A percentile compares a stretch with the other conserved stretches of the same genome.
Evolutionary conservation across 768 basidiomycete species (phyloP).

Genomic region (Mycena amicta): DNA sequence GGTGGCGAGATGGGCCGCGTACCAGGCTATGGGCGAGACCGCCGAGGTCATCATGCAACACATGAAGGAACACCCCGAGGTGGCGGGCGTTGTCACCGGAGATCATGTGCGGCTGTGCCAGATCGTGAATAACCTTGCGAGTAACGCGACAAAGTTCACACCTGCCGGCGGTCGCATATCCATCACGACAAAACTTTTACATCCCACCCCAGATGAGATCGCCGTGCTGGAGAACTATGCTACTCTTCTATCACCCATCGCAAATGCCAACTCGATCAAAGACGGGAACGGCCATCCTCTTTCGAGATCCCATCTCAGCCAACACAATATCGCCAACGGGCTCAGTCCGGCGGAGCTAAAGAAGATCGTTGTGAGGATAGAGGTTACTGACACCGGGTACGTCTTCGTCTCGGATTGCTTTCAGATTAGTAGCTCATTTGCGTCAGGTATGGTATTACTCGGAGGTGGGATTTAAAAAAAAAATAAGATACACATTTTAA

Average conservation of each 20-base stretch:
- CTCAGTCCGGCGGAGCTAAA: conserved; percentile 47
- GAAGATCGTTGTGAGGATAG: conserved; percentile 80
- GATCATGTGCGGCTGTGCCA: conserved; percentile 83
- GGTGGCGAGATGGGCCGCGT: conserved; percentile 62
- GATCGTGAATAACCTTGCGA: conserved; percentile 82
- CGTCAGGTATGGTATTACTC: conserved; percentile 44
- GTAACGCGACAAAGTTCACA: conserved; percentile 83
- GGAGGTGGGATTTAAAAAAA: too few species aligned
- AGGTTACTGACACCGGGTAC: conserved; percentile 75
- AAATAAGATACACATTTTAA: too few species aligned
- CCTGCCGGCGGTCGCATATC: conserved; percentile 66
- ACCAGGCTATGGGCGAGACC: conserved; percentile 59
- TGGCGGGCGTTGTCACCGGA: conserved; percentile 75
- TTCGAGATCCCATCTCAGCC: conserved; percentile 44
- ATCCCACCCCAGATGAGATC: conserved; percentile 17
- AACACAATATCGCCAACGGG: conserved; percentile 50
- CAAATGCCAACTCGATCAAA: too few species aligned
- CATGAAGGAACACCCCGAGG: conserved; percentile 47
- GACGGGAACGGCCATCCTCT: conserved; percentile 33
- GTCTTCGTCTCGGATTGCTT: conserved; percentile 39
- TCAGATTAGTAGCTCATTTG: background rate
- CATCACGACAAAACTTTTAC: conserved; percentile 66
- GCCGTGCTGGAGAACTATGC: background rate
- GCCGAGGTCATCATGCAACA: conserved; percentile 42
- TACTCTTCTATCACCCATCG: background rate